phyloP scores from a whole-genome alignment of 1,284 basidiomycete species.

The Malassezia furfur region DNA sequence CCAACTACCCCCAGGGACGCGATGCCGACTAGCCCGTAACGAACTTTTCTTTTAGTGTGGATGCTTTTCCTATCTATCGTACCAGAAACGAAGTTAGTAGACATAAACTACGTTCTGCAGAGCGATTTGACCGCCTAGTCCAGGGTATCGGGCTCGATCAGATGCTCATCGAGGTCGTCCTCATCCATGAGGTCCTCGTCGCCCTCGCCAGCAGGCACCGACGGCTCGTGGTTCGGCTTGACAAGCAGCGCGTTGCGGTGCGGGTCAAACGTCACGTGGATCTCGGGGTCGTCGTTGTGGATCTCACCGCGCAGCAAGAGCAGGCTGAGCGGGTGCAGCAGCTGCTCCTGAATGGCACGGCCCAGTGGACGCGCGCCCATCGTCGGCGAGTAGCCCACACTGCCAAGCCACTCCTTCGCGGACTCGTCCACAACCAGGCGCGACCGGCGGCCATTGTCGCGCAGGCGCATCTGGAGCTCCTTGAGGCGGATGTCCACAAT shows the following conservation, averaged over 20 bases:
- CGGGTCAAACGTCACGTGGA: constrained; percentile 69
- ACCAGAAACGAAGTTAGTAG: too few species aligned
- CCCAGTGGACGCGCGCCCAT: constrained; percentile 71
- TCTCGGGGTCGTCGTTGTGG: constrained; percentile 65
- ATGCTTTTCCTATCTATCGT: too few species aligned
- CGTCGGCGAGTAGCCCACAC: constrained; percentile 53
- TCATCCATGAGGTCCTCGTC: constrained; percentile 42
- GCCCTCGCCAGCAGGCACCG: constrained; percentile 21
- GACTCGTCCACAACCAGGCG: constrained; percentile 64
- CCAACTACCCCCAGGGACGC: not conserved
- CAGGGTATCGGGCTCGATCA: constrained; percentile 23
- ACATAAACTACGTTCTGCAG: too few species aligned
- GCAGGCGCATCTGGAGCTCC: constrained; percentile 65
- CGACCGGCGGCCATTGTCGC: constrained; percentile 65
- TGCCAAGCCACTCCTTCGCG: constrained; percentile 66
- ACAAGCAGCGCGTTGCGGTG: constrained; percentile 71
- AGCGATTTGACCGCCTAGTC: constrained; percentile 2
- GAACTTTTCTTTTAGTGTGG: not conserved
- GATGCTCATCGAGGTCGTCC: constrained; percentile 25
- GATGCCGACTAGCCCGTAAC: not conserved
- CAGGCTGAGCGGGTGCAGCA: constrained; percentile 82
- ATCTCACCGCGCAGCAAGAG: constrained; percentile 75
- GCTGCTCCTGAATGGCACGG: constrained; percentile 80
- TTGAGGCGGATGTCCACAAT: constrained; percentile 54
- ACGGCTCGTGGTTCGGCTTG: constrained; percentile 65